Conservation (phyloP, 2,329 filamentous ascomycete genomes). For the Pyrenophora seminiperda region DNA sequence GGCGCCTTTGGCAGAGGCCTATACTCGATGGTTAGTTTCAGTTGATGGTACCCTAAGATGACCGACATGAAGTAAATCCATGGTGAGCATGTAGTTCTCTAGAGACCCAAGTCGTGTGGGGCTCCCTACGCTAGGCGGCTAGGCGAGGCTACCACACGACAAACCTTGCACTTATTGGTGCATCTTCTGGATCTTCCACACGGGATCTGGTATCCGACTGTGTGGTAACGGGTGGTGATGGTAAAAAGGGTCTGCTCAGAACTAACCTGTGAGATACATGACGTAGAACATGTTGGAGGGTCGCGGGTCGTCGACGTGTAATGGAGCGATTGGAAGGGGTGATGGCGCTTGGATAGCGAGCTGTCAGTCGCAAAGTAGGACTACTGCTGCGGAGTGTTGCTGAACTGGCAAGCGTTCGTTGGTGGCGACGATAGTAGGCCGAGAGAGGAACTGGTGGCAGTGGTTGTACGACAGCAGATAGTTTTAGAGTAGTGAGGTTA, state of each 20-base stretch:
- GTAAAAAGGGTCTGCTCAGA: not conserved
- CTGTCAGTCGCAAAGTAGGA: constrained; percentile 31
- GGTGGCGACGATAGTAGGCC: constrained; percentile 38
- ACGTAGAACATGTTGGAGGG: constrained; percentile 50
- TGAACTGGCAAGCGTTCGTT: constrained; percentile 44
- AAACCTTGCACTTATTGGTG: constrained; percentile 4
- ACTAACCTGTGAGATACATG: constrained; percentile 53
- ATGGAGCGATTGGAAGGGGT: constrained; percentile 33
- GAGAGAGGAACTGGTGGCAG: constrained; percentile 42
- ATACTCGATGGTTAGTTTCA: constrained; percentile 34
- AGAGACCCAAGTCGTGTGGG: constrained; percentile 4
- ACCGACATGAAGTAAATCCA: constrained; percentile 26
- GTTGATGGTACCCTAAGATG: constrained; percentile 29
- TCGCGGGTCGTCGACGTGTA: constrained; percentile 25
- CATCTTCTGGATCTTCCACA: not conserved
- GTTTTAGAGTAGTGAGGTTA: constrained; percentile 37
- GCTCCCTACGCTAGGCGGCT: constrained; percentile 6
- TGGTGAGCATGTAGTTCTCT: not conserved
- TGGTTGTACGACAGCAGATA: constrained; percentile 44
- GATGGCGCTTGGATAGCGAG: constrained; percentile 32
- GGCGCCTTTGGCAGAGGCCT: constrained; percentile 94
- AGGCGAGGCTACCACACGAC: constrained; percentile 37
- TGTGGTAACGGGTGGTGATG: constrained; percentile 4
- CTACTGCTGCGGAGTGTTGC: constrained; percentile 30
- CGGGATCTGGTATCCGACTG: constrained; percentile 2